A percentile compares a stretch with the other conserved stretches of the same genome.
These are phyloP conservation scores for Entoloma clypeatum DNA, from an alignment of 1,284 basidiomycete species.

Conservation along the genomic window DNA sequence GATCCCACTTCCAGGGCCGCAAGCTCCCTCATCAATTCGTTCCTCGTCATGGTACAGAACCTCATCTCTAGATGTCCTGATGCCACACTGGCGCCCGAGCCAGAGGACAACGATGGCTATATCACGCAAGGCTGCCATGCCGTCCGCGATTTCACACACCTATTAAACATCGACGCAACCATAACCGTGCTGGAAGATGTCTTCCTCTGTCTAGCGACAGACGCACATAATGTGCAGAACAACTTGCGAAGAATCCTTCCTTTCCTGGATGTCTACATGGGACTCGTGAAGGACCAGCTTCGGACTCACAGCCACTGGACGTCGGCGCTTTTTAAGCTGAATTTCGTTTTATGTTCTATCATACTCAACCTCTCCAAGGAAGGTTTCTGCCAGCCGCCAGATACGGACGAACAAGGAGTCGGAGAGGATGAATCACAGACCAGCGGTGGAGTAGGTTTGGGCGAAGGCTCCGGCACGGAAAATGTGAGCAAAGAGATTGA, in stretches of 20 bases:
- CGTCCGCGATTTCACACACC: constrained; percentile 37
- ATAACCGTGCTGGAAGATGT: constrained; percentile 32
- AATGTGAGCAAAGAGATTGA: constrained; percentile 92
- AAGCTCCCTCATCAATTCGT: constrained; percentile 52
- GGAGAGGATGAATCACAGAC: constrained; percentile 51
- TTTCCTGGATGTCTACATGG: constrained; percentile 61
- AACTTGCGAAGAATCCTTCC: constrained; percentile 49
- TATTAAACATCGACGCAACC: constrained; percentile 44
- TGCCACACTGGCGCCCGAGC: constrained; percentile 12
- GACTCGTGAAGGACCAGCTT: constrained; percentile 54
- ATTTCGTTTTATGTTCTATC: constrained; percentile 74
- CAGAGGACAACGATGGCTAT: constrained; percentile 36
- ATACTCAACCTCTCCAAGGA: constrained; percentile 75
- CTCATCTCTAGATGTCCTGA: constrained; percentile 43
- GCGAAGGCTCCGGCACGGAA: constrained; percentile 79
- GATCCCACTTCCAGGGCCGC: constrained; percentile 23
- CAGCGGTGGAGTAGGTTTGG: constrained; percentile 79
- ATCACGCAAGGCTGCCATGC: constrained; percentile 38
- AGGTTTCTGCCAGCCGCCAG: constrained; percentile 91
- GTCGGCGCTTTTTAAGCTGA: constrained; percentile 82
- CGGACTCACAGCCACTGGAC: constrained; percentile 59
- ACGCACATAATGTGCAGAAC: constrained; percentile 24
- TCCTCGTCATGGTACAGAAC: constrained; percentile 64
- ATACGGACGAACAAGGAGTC: constrained; percentile 50
- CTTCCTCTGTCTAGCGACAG: constrained; percentile 29